A percentile compares a stretch with the other conserved stretches of the same genome.
Evolutionary conservation across 768 basidiomycete genomes (phyloP).

Genomic region (Cyathus striatus): DNA sequence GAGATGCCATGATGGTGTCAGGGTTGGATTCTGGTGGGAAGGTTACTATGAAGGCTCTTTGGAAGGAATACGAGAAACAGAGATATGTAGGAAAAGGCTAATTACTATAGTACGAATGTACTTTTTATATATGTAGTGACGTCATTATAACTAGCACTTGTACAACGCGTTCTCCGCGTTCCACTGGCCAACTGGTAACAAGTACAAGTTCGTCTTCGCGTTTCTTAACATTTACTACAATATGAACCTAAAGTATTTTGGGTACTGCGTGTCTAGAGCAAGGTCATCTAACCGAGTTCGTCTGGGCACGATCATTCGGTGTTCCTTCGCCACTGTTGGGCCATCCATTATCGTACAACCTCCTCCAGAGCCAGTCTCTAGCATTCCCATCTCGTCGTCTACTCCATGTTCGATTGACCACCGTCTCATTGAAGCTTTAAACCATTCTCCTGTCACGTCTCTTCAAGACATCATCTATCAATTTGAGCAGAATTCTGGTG

Average conservation of each 20-base stretch:
- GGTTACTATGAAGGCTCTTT: slow-evolving; percentile 67
- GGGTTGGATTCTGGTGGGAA: slow-evolving; percentile 68
- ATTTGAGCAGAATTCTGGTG: slow-evolving; percentile 35
- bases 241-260: no score
- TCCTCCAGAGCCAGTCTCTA: slow-evolving; percentile 6
- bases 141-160: no score
- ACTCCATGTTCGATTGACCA: slow-evolving; percentile 17
- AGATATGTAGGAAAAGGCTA: slow-evolving; percentile 76
- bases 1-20: slow-evolving; percentile 81
- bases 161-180: no score
- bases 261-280: no score
- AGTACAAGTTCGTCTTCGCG: no score
- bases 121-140: no score
- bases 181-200: no score
- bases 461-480: slow-evolving; percentile 33
- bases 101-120: not conserved
- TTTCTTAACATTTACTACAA: no score
- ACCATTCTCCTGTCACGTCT: slow-evolving; percentile 10
- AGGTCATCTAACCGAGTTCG: no score
- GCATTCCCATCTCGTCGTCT: slow-evolving; percentile 1
- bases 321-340: slow-evolving; percentile 18
- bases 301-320: not conserved
- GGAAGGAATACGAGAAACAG: slow-evolving; percentile 84
- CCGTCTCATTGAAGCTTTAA: slow-evolving; percentile 15
- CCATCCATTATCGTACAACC: slow-evolving; percentile 15